phyloP scores from a whole-genome alignment of 805 yeast genomes.

The Naumovozyma baii region DNA sequence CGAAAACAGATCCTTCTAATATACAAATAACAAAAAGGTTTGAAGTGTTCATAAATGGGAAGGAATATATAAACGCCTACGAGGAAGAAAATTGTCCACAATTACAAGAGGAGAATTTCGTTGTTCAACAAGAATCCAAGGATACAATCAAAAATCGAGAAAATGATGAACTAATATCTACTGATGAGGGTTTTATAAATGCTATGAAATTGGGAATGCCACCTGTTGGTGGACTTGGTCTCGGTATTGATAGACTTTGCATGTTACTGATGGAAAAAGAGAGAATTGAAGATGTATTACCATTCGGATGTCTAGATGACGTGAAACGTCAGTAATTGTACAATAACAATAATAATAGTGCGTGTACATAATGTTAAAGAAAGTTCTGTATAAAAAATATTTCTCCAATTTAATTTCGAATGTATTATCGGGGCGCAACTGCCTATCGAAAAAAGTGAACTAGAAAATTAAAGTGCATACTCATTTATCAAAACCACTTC shows the following conservation, averaged over 20 bases:
- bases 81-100: slow-evolving; percentile 92
- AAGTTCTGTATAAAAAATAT: too few species aligned
- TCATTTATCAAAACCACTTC: too few species aligned
- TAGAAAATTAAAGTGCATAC: too few species aligned
- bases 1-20: slow-evolving; percentile 48
- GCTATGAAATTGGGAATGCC: slow-evolving; percentile 91
- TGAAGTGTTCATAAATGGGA: slow-evolving; percentile 72
- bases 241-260: slow-evolving; percentile 82
- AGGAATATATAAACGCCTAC: slow-evolving; percentile 84
- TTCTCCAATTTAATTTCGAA: too few species aligned
- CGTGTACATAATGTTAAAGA: too few species aligned
- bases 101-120: slow-evolving; percentile 55
- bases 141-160: slow-evolving; percentile 29
- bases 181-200: slow-evolving; percentile 62
- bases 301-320: slow-evolving; percentile 67
- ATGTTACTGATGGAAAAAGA: slow-evolving; percentile 61
- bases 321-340: slow-evolving; percentile 33
- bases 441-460: too few species aligned
- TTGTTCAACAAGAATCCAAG: slow-evolving; percentile 42
- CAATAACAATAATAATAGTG: too few species aligned
- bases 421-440: too few species aligned
- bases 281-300: slow-evolving; percentile 65
- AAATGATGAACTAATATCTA: slow-evolving; percentile 26
- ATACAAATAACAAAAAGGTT: slow-evolving; percentile 52
- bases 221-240: slow-evolving; percentile 97